A percentile compares a stretch with the other conserved stretches of the same genome.
These are phyloP conservation scores for Microthlaspi erraticum DNA, from an alignment of 345 rosid genomes.

Conservation along the genomic window DNA sequence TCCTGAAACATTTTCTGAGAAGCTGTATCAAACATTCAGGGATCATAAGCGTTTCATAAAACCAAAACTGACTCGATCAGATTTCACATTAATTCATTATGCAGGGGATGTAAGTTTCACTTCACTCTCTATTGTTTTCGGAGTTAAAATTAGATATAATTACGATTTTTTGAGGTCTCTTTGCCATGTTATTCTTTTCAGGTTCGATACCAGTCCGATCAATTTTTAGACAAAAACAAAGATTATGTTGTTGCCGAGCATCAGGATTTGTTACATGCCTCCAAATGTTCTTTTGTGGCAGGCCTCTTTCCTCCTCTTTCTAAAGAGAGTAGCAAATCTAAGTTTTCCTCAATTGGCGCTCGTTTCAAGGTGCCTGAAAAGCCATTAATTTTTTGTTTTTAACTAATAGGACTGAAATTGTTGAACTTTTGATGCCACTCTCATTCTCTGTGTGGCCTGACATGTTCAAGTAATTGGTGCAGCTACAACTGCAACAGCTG, in stretches of 20 bases:
- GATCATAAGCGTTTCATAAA: conserved; percentile 75
- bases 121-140: conserved; percentile 29
- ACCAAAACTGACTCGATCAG: conserved; percentile 82
- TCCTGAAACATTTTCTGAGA: conserved; percentile 83
- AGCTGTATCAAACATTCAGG: conserved; percentile 84
- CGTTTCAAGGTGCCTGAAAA: conserved; percentile 73
- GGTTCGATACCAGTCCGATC: conserved; percentile 93
- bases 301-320: conserved; percentile 71
- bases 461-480: conserved; percentile 53
- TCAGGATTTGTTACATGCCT: conserved; percentile 85
- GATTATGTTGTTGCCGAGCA: conserved; percentile 95
- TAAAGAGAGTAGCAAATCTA: conserved; percentile 76
- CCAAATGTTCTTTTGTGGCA: conserved; percentile 73
- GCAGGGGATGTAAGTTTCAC: conserved; percentile 80
- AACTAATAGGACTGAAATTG: conserved; percentile 22
- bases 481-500: conserved; percentile 87
- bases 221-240: conserved; percentile 93
- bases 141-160: not conserved
- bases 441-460: conserved; percentile 39
- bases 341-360: conserved; percentile 87
- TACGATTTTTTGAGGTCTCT: conserved; percentile 27
- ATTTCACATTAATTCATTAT: conserved; percentile 80
- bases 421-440: conserved; percentile 23
- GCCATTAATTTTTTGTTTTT: not conserved
- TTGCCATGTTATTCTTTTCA: conserved; percentile 50